Evolutionary conservation across 345 rosid species (phyloP).

Genomic region (Corchorus olitorius): DNA sequence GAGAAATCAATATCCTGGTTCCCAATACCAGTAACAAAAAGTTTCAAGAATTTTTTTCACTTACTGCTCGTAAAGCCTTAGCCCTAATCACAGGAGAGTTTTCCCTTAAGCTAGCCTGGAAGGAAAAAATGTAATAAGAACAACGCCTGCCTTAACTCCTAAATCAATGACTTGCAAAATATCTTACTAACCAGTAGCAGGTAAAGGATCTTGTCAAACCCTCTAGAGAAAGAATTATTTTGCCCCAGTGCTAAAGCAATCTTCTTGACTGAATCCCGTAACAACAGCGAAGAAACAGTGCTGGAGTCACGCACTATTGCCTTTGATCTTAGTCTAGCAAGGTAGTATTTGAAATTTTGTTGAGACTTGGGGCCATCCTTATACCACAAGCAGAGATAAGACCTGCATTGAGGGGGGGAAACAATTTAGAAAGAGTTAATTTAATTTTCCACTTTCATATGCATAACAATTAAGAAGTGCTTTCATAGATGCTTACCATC

Average conservation of each 20-base stretch:
- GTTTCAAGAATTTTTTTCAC: slow-evolving; percentile 33
- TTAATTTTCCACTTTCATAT: not conserved
- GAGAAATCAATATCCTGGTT: slow-evolving; percentile 12
- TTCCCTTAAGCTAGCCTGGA: slow-evolving; percentile 95
- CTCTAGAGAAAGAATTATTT: slow-evolving; percentile 92
- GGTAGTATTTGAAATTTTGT: slow-evolving; percentile 62
- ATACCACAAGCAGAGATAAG: slow-evolving; percentile 89
- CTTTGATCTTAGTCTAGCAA: slow-evolving; percentile 83
- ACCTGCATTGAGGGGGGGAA: slow-evolving; percentile 50
- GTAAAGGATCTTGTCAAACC: slow-evolving; percentile 93
- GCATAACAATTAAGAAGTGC: slow-evolving; percentile 15
- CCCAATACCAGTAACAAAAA: slow-evolving; percentile 8
- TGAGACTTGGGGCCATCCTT: slow-evolving; percentile 85
- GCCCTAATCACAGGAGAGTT: slow-evolving; percentile 96
- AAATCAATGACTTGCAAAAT: slow-evolving; percentile 30
- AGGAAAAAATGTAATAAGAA: slow-evolving; percentile 30
- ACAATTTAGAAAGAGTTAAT: not conserved
- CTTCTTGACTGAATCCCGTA: slow-evolving; percentile 79
- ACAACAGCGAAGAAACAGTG: slow-evolving; percentile 51
- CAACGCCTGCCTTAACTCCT: slow-evolving; percentile 10
- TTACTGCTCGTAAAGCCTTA: slow-evolving; percentile 92
- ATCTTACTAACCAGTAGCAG: slow-evolving; percentile 86
- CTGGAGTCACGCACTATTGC: slow-evolving; percentile 81
- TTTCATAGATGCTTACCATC: slow-evolving; percentile 62
- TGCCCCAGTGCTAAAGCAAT: slow-evolving; percentile 83